phyloP scores from a whole-genome alignment of 441 rosid species.

The Gossypium gossypioides region DNA sequence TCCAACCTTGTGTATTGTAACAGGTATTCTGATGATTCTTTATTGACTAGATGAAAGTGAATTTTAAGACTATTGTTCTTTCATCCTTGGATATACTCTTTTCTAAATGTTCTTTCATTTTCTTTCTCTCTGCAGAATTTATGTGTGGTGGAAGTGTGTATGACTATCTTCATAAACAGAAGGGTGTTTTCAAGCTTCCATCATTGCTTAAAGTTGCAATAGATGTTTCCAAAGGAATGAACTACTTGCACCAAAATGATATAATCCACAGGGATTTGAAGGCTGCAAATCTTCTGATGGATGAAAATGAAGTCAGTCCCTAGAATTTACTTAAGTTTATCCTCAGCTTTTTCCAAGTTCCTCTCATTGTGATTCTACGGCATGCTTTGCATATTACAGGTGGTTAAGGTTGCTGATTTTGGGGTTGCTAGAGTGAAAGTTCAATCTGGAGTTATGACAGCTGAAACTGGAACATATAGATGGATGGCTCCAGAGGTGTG shows the following conservation, averaged over 20 bases:
- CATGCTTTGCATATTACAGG: constrained; percentile 27
- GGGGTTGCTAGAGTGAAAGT: constrained; percentile 93
- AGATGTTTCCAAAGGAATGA: constrained; percentile 72
- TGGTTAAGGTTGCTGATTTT: constrained; percentile 94
- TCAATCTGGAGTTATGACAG: constrained; percentile 93
- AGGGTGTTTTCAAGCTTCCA: constrained; percentile 62
- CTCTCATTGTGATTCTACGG: too few relatives aligned
- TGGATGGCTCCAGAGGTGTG: constrained; percentile 99
- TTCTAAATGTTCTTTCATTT: not conserved
- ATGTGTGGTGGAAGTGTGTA: constrained; percentile 76
- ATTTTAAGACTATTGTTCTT: constrained; percentile 1
- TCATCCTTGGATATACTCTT: not conserved
- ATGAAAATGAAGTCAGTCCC: constrained; percentile 55
- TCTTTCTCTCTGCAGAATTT: constrained; percentile 31
- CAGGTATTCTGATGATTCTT: constrained; percentile 28
- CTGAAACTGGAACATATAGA: constrained; percentile 95
- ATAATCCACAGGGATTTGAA: constrained; percentile 69
- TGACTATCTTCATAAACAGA: constrained; percentile 63
- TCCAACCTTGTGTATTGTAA: constrained; percentile 57
- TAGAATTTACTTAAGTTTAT: not conserved
- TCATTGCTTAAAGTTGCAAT: constrained; percentile 56
- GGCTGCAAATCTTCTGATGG: constrained; percentile 67
- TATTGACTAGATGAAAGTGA: not conserved
- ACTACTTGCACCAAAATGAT: constrained; percentile 63
- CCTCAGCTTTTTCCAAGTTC: too few relatives aligned